Conservation (phyloP, 306 rosid species). For the Prunus davidiana region DNA sequence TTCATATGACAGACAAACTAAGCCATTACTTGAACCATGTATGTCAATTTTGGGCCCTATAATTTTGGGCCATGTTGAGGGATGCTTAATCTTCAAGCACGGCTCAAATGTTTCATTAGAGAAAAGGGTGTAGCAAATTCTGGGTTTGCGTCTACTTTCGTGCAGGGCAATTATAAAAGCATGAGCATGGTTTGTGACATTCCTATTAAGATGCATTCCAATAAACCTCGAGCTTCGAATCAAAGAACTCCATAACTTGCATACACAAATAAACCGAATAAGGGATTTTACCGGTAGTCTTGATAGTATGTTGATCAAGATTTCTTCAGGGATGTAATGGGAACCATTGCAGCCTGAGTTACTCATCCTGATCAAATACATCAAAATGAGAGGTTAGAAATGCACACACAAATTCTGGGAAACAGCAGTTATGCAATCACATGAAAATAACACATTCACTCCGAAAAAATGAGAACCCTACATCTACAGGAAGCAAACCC, state of each 20-base stretch:
- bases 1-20: constrained; percentile 1
- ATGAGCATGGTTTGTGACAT: neutral
- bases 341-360: neutral
- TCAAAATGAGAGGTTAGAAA: neutral
- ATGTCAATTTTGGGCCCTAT: neutral
- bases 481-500: neutral
- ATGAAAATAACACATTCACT: too few species aligned
- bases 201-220: neutral
- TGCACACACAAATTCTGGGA: too few species aligned
- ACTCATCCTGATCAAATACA: neutral
- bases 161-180: neutral
- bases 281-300: neutral
- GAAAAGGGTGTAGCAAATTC: neutral
- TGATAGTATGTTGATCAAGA: neutral
- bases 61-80: neutral
- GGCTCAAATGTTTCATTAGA: neutral
- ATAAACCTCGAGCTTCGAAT: neutral
- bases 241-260: neutral
- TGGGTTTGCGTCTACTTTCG: neutral
- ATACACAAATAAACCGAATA: neutral
- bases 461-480: too few species aligned
- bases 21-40: neutral
- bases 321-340: neutral
- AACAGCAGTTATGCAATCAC: too few species aligned
- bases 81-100: neutral